phyloP scores from a whole-genome alignment of 352 stramenopile genomes.

The Achlya hypogyna region DNA sequence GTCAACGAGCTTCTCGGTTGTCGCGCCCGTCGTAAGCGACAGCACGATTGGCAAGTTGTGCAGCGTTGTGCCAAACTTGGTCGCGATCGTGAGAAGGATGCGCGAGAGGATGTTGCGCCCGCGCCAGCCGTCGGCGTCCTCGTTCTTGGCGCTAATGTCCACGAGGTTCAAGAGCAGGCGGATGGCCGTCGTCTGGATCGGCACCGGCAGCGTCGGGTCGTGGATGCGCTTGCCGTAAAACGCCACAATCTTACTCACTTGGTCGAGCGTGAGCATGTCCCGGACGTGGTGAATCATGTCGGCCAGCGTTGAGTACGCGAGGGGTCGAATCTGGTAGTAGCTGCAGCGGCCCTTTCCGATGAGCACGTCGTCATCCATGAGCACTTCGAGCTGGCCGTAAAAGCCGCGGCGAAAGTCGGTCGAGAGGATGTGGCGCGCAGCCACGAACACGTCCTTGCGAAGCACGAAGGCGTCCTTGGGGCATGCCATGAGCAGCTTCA shows the following conservation, averaged over 20 bases:
- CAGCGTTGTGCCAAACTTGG: conserved; percentile 90
- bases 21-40: conserved; percentile 28
- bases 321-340: conserved; percentile 86
- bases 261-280: conserved; percentile 88
- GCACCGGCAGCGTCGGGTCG: conserved; percentile 88
- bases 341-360: conserved; percentile 79
- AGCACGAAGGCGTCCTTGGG: conserved; percentile 91
- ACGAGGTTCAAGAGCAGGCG: conserved; percentile 94
- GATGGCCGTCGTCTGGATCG: conserved; percentile 94
- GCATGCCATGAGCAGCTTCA: conserved; percentile 92
- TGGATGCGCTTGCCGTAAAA: conserved; percentile 91
- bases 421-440: conserved; percentile 94
- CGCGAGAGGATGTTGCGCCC: conserved; percentile 85
- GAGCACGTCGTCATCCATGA: conserved; percentile 94
- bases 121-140: conserved; percentile 78
- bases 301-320: conserved; percentile 95
- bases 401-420: conserved; percentile 97
- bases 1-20: conserved; percentile 37
- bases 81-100: conserved; percentile 89
- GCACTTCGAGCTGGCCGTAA: conserved; percentile 89
- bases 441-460: conserved; percentile 94
- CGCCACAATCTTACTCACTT: conserved; percentile 93
- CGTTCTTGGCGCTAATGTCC: conserved; percentile 95
- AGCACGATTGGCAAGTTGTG: conserved; percentile 60
- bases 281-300: conserved; percentile 97